A percentile compares a stretch with the other conserved stretches of the same genome.
phyloP scores from a whole-genome alignment of 306 rosid genomes.

The Styphnolobium japonicum region DNA sequence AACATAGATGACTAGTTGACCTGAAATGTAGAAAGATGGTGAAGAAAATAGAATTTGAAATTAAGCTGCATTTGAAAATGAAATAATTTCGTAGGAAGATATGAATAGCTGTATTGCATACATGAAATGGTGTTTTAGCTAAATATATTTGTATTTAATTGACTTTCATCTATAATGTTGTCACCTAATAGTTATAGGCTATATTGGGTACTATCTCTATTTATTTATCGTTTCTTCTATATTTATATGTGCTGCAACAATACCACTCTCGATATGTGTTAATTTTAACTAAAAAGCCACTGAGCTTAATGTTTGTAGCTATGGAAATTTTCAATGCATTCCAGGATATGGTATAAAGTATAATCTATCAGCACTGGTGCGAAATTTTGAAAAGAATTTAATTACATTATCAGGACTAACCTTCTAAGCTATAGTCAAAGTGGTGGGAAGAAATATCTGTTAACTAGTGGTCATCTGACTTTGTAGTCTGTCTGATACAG shows the following conservation, averaged over 20 bases:
- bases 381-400: background rate
- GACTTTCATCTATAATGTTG: background rate
- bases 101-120: background rate
- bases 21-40: background rate
- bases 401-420: background rate
- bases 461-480: background rate
- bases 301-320: background rate
- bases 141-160: background rate
- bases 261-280: background rate
- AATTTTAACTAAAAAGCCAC: background rate
- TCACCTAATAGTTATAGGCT: background rate
- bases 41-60: background rate
- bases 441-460: constrained; percentile 15
- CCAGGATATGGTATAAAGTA: constrained; percentile 29
- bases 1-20: background rate
- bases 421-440: background rate
- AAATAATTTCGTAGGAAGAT: background rate
- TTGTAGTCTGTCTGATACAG: too few species aligned
- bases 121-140: background rate
- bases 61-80: background rate
- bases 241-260: background rate
- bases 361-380: background rate
- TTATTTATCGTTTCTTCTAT: background rate
- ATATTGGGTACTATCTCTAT: background rate
- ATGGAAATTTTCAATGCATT: constrained; percentile 2